Evolutionary conservation across 257 asterid species (phyloP), one percentile per base, ranked within the genome.

Genomic region (Marsdenia floribunda): DNA sequence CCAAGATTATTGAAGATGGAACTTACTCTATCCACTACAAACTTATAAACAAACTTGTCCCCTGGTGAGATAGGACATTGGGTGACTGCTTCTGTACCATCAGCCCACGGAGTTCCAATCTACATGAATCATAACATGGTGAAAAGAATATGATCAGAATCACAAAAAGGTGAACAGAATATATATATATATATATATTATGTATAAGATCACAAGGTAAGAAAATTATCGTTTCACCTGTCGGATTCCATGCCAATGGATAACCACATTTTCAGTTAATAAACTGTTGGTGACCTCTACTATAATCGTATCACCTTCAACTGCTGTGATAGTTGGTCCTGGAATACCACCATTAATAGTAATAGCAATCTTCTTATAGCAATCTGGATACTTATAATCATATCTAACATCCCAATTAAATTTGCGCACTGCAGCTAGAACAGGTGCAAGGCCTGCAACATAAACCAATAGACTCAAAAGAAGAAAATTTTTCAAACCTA

Each of bases 181-280:
- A 40, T 40, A 40, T 6, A 5, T 40, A 0, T 7, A 42, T 42
- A 42, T 42, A 42, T 42, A 42, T 7, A 42, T 42, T 38, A 42
- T 42, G 9, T 42, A 42, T 6, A 42, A 0, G 9, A 44, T 29
- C 33, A 29, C 1, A 44, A 44, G 49, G 10, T 8, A 44, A 3
- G 49, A 44, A 44, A 44, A 44, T 44, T 10, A 44, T 44, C 5
- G 0, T 38, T 2, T 59, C 46, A 91, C 97, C 96, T 91, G 98
- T 88, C 97, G 78, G 58, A 91, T 93, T 33, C 98, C 98, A 78
- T 93, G 98, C 98, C 98, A 93, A 54, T 93, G 98, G 55, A 93
- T 84, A 1, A 95, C 98, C 2, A 85, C 89, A 61, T 91, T 90
- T 77, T 93, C 98, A 2, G 96, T 90, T 35, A 84, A 46, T 85